Evolutionary conservation across 306 rosid genomes (phyloP).

Genomic region (Pterocarpus macrocarpus): DNA sequence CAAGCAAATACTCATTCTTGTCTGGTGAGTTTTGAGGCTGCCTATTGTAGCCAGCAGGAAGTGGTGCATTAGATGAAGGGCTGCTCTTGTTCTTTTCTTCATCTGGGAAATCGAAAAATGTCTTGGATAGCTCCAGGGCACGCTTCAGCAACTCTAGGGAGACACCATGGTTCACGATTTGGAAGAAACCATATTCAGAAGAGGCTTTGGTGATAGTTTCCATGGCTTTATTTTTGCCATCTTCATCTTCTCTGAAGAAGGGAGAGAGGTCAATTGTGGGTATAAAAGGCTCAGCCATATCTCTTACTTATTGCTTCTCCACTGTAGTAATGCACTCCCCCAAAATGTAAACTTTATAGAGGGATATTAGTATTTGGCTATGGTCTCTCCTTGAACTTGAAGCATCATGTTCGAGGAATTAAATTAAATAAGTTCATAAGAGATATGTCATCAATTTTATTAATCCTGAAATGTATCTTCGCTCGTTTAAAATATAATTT

Average conservation of each 20-base stretch:
- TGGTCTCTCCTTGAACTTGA: too few relatives aligned
- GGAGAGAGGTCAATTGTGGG: constrained; percentile 60
- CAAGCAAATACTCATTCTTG: constrained; percentile 55
- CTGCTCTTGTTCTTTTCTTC: constrained; percentile 57
- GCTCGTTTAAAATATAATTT: too few relatives aligned
- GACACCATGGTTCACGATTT: constrained; percentile 61
- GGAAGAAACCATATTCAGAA: constrained; percentile 62
- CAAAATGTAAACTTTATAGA: too few relatives aligned
- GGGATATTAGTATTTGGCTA: too few relatives aligned
- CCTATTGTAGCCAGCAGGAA: constrained; percentile 60
- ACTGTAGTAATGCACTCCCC: too few relatives aligned
- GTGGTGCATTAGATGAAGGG: constrained; percentile 45
- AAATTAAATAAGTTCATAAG: too few relatives aligned
- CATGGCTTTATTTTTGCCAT: constrained; percentile 44
- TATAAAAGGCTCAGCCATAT: constrained; percentile 45
- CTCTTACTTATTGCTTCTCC: background rate
- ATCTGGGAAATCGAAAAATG: constrained; percentile 52
- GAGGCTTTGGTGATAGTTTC: constrained; percentile 57
- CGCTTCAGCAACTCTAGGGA: constrained; percentile 44
- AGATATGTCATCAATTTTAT: too few relatives aligned
- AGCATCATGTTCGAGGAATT: too few relatives aligned
- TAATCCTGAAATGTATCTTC: too few relatives aligned
- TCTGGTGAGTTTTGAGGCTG: constrained; percentile 45
- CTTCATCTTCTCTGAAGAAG: constrained; percentile 35
- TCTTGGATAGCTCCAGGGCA: constrained; percentile 50